A percentile compares a stretch with the other conserved stretches of the same genome.
Evolutionary conservation across 2,329 filamentous ascomycete species (phyloP).

Genomic region (Colletotrichum salicis): DNA sequence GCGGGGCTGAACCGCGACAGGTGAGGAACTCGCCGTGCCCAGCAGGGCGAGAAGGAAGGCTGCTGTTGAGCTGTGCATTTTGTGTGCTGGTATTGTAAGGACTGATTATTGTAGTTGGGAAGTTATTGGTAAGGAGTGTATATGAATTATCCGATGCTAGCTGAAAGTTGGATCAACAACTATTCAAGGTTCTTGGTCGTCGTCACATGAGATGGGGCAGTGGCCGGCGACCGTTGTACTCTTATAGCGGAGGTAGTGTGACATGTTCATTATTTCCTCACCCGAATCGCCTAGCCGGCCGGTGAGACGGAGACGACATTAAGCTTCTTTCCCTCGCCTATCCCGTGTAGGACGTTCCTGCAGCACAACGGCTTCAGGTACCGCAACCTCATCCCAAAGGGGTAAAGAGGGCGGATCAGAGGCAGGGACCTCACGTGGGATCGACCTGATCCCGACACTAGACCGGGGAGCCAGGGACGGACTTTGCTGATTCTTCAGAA

Average conservation of each 20-base stretch:
- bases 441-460: conserved; percentile 7
- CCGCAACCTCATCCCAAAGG: conserved; percentile 32
- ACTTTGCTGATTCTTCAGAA: neutral
- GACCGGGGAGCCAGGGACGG: neutral
- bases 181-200: neutral
- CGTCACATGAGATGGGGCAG: neutral
- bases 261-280: neutral
- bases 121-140: neutral
- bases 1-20: conserved; percentile 4
- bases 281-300: neutral
- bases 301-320: conserved; percentile 1
- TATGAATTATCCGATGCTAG: neutral
- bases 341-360: neutral
- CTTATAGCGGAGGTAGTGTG: conserved; percentile 12
- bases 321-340: conserved; percentile 17
- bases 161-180: neutral
- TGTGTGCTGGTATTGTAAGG: neutral
- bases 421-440: conserved; percentile 17
- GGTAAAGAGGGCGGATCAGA: conserved; percentile 26
- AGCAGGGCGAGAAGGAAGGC: conserved; percentile 30
- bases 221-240: neutral
- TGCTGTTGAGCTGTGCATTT: conserved; percentile 16
- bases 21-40: conserved; percentile 20
- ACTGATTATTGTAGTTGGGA: neutral
- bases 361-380: conserved; percentile 26